Base-by-base conservation (phyloP, 2,329 filamentous ascomycete species). In the Epichloe bromicola region DNA sequence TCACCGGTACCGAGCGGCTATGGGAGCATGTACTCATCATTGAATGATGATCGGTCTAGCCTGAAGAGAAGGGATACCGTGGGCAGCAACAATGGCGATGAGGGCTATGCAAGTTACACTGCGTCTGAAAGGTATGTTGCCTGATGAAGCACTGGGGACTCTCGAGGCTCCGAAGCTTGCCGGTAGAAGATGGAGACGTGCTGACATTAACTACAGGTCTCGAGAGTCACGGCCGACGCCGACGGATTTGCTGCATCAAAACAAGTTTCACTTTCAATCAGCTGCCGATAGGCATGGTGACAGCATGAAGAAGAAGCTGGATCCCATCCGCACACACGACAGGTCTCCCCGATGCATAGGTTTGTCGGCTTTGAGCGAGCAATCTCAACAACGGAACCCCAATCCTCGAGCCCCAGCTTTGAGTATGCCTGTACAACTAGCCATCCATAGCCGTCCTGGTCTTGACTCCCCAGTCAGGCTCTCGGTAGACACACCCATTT, bases 281-380 rank as follows among this genome's bases (percentile, higher is more conserved):
- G 67, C 68, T 48, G 69, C 71, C 57, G 66, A 74, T 43, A 65
- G 73, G 14, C 72, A 79, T 49, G 73, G 75, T 53, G 72, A 68
- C 53, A 70, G 65, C 48, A 70, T 79, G 59, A 72, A 78, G 53
- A 76, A 75, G 61, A 80, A 76, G 63, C 66, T 81, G n/a, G 71
- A 79, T 52, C 69, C 71, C 1, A 63, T 70, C 38, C 67, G 71
- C 38, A 67, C 65, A 0, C 58, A 71, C n/a, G 72, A 75, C 51
- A 73, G 68, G 15, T 70, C 72, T 8, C 69, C 73, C 20, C 68
- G 69, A 46, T 72, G 73, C 10, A 64, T 67, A 4, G 63, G 76
- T 5, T 71, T 68, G 51, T 62, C 68, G 10, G 73, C 72, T 2
- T 56, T 68, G 20, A 67, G 63, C 50, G 71, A 74, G 7, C 59